Evolutionary conservation across 768 basidiomycete genomes (phyloP).

Genomic region (Leccinellum albellum): DNA sequence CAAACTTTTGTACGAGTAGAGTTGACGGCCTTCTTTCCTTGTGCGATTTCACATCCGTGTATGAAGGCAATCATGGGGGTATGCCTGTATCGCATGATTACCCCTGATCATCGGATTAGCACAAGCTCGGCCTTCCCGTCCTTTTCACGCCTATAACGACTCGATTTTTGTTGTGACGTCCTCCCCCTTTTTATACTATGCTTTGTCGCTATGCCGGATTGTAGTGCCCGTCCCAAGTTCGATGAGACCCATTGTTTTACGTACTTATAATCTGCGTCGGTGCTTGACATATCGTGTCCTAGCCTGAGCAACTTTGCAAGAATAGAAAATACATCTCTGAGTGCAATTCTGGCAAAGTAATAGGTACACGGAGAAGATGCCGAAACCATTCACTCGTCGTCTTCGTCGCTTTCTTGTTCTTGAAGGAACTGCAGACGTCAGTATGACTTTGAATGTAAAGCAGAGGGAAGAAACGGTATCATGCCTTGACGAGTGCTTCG

Average conservation of each 20-base stretch:
- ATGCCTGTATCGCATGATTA: constrained; percentile 19
- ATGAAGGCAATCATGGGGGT: constrained; percentile 17
- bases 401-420: constrained; percentile 76
- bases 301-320: not conserved
- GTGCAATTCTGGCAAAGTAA: constrained; percentile 14
- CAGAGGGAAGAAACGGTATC: constrained; percentile 1
- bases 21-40: constrained; percentile 22
- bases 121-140: not conserved
- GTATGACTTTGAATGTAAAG: constrained; percentile 8
- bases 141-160: not conserved
- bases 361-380: constrained; percentile 14
- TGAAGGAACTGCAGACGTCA: constrained; percentile 79
- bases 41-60: constrained; percentile 15
- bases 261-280: constrained; percentile 1
- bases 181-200: not conserved
- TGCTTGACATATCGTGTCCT: not conserved
- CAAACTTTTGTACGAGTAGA: constrained; percentile 17
- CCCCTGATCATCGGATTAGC: not conserved
- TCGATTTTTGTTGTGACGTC: not conserved
- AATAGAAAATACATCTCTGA: constrained; percentile 10
- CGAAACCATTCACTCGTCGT: constrained; percentile 29
- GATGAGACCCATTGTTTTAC: constrained; percentile 1
- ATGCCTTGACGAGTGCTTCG: constrained; percentile 84
- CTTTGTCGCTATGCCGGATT: constrained; percentile 3
- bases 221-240: not conserved